Conservation (phyloP, 2,329 filamentous ascomycete genomes). For the Lecanoromycetidae sp. region DNA sequence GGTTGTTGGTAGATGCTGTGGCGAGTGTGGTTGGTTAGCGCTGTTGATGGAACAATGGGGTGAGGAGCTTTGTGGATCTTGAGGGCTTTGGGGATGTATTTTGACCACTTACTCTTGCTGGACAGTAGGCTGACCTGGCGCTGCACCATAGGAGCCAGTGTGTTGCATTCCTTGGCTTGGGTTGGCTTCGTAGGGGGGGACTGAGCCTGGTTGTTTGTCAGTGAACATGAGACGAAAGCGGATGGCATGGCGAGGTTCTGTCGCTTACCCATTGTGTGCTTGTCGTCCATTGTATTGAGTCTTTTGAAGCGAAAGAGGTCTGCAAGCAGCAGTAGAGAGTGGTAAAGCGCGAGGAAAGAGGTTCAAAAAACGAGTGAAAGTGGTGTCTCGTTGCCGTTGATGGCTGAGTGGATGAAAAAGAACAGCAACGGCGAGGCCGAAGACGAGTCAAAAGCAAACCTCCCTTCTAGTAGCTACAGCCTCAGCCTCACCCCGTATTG, state of each 20-base stretch:
- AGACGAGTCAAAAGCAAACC: too few relatives aligned
- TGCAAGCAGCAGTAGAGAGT: background rate
- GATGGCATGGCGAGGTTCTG: background rate
- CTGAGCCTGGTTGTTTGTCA: background rate
- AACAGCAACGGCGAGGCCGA: too few relatives aligned
- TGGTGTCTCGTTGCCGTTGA: too few relatives aligned
- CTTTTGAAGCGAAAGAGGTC: background rate
- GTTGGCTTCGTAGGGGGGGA: slow-evolving; percentile 12
- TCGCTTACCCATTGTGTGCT: background rate
- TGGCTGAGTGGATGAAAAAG: too few relatives aligned
- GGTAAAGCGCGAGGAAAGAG: background rate
- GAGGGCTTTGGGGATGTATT: too few relatives aligned
- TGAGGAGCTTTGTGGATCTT: background rate
- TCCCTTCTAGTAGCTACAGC: background rate
- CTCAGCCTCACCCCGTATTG: background rate
- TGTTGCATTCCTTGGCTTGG: slow-evolving; percentile 6
- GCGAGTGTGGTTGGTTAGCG: background rate
- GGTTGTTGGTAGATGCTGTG: slow-evolving; percentile 4
- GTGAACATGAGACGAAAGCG: background rate
- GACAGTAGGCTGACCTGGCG: slow-evolving; percentile 2
- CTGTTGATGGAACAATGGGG: background rate
- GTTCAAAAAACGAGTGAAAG: too few relatives aligned
- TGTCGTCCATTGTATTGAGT: background rate
- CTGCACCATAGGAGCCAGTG: background rate
- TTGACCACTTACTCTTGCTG: slow-evolving; percentile 9